Evolutionary conservation across 140 eudicot genomes (phyloP).

Genomic region (Ambrosia hybrid): DNA sequence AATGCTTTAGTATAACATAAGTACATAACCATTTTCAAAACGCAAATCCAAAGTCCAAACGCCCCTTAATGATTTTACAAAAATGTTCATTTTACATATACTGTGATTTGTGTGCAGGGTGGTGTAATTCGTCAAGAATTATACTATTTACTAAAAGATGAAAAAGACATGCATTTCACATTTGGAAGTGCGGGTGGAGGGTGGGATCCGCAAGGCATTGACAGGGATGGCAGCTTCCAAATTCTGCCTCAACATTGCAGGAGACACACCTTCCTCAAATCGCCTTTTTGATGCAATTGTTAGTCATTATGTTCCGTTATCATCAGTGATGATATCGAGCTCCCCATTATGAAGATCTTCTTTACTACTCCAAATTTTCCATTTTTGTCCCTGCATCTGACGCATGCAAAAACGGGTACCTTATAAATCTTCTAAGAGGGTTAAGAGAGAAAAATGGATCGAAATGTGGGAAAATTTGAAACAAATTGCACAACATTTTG

Average conservation of each 20-base stretch:
- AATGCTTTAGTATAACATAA: no score
- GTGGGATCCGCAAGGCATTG: constrained; percentile 57
- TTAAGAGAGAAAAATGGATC: constrained; percentile 52
- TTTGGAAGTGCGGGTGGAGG: constrained; percentile 61
- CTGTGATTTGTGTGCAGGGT: constrained; percentile 44
- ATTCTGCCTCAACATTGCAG: constrained; percentile 85
- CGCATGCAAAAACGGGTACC: constrained; percentile 59
- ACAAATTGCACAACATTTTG: constrained; percentile 51
- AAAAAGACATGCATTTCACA: constrained; percentile 75
- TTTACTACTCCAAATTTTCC: constrained; percentile 71
- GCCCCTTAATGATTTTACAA: neutral
- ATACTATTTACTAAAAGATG: constrained; percentile 65
- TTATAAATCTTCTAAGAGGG: constrained; percentile 56
- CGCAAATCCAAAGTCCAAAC: no score
- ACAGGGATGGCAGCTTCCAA: constrained; percentile 71
- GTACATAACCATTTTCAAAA: no score
- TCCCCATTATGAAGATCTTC: constrained; percentile 71
- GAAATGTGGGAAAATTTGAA: constrained; percentile 74
- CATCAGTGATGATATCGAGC: constrained; percentile 78
- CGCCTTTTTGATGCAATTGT: constrained; percentile 86
- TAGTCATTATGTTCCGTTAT: constrained; percentile 70
- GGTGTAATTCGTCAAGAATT: constrained; percentile 79
- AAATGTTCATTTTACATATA: neutral
- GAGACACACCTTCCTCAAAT: constrained; percentile 91
- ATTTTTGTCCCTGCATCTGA: constrained; percentile 57